phyloP scores from a whole-genome alignment of 306 rosid genomes.

The Prunus armeniaca region DNA sequence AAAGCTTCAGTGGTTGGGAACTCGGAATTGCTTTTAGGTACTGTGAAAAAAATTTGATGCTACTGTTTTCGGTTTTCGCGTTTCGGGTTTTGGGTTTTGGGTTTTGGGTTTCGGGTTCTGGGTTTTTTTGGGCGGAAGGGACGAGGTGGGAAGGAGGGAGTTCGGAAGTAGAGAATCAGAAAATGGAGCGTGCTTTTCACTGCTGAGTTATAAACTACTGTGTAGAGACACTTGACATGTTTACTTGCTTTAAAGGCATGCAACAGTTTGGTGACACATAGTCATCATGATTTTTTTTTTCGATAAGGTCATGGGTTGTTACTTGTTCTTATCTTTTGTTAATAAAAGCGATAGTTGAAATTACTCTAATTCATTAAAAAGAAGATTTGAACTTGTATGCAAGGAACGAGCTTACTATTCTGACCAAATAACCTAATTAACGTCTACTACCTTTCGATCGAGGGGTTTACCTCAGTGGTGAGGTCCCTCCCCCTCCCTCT shows the following conservation, averaged over 20 bases:
- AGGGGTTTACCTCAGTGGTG: too few relatives aligned
- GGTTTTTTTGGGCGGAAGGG: constrained; percentile 20
- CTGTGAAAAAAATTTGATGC: neutral
- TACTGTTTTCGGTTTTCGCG: neutral
- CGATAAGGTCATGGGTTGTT: neutral
- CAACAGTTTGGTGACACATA: neutral
- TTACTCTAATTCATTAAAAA: too few relatives aligned
- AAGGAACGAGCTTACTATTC: too few relatives aligned
- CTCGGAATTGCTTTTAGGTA: neutral
- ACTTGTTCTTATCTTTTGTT: neutral
- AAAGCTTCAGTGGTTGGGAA: neutral
- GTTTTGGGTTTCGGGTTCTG: neutral
- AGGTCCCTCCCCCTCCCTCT: too few relatives aligned
- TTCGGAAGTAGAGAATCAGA: neutral
- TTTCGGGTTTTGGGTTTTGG: neutral
- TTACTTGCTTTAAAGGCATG: too few relatives aligned
- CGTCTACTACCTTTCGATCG: too few relatives aligned
- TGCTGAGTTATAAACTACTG: neutral
- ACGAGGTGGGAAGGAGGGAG: constrained; percentile 10
- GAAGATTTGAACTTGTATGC: accelerated
- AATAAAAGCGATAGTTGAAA: too few relatives aligned
- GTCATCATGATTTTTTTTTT: too few relatives aligned
- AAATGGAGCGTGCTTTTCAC: neutral
- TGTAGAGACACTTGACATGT: too few relatives aligned
- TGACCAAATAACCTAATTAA: too few relatives aligned